Percentiles rank a stretch among this genome's conserved stretches.
Conservation (phyloP, 768 basidiomycete species). For the Mycena vulgaris region DNA sequence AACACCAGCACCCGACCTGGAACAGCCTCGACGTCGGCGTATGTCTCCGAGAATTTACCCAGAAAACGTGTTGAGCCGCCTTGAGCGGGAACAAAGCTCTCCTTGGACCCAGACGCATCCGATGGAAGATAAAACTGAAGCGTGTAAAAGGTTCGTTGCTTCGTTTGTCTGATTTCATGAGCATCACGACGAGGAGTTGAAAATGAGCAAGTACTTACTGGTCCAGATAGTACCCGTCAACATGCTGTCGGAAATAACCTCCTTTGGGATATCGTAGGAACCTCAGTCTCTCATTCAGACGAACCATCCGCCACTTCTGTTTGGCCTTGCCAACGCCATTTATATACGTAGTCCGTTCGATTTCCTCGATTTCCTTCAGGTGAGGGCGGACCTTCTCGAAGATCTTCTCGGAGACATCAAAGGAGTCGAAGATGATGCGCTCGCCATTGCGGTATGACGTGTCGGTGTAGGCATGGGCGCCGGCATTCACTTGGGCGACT, state of each 20-base stretch:
- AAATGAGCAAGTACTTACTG: background rate
- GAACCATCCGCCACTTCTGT: conserved; percentile 36
- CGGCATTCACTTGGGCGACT: conserved; percentile 31
- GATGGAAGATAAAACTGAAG: conserved; percentile 37
- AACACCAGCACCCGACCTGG: conserved; percentile 36
- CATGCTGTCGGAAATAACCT: conserved; percentile 21
- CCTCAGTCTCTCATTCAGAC: conserved; percentile 34
- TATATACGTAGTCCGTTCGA: conserved; percentile 28
- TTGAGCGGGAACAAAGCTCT: conserved; percentile 28
- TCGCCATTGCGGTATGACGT: conserved; percentile 31
- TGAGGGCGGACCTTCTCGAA: conserved; percentile 31
- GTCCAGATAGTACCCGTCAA: conserved; percentile 6
- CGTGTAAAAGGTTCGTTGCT: conserved; percentile 35
- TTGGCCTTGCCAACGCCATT: conserved; percentile 7
- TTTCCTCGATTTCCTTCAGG: conserved; percentile 32
- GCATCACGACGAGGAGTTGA: background rate
- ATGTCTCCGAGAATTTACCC: background rate
- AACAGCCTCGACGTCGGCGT: conserved; percentile 32
- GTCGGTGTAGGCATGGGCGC: conserved; percentile 24
- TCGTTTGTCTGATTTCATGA: conserved; percentile 6
- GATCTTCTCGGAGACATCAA: conserved; percentile 25
- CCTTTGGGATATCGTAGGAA: conserved; percentile 30
- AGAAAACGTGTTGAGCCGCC: conserved; percentile 33
- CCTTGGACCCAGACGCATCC: conserved; percentile 25
- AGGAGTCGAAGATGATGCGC: conserved; percentile 36